Base-by-base conservation (phyloP, 257 asterid genomes). In the Ehretia macrophylla region DNA sequence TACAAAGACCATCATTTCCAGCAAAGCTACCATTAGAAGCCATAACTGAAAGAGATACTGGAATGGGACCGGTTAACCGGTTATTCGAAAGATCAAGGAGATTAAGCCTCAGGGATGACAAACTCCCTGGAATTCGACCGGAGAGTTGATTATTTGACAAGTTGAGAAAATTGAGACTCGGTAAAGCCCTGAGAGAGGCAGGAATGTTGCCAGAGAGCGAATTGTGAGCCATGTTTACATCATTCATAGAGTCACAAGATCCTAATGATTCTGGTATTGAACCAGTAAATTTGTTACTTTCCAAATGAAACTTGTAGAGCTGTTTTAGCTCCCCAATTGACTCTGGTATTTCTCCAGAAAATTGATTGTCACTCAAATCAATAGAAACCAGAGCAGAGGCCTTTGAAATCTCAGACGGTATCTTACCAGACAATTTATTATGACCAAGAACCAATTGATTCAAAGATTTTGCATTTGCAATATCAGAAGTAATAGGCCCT, bases 41-140 rank as follows among this genome's bases (percentile, higher is more conserved):
- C 45, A 67, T 81, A 35, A 72, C 63, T 8, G 84, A 65, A 27
- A 86, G 91, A 50, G 89, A 80, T 4, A 55, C 70, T 0, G 97
- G 97, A 39, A 89, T 69, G 8, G 80, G 65, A 20, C 97, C 97
- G 9, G 79, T 74, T 50, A 92, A 70, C 10, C 20, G 65, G 58
- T 92, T 92, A 21, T 82, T 10, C 0, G 98, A 85, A 11, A 92
- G 81, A 64, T 88, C 98, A 18, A 92, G 85, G 32, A 92, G 76
- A 35, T 80, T 92, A 14, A 92, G 80, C 69, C 59, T 78, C 19
- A 84, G 67, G 38, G 86, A 69, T 11, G 97, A 78, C 14, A 92
- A 66, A 55, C 83, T 61, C n/a, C n/a, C 62, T 0, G 98, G 98
- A 57, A 92, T 92, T 14, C 58, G 66, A 13, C 98, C 98, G 5